Evolutionary conservation across 352 stramenopile genomes (phyloP).

Genomic region (Phytopythium aichiense): DNA sequence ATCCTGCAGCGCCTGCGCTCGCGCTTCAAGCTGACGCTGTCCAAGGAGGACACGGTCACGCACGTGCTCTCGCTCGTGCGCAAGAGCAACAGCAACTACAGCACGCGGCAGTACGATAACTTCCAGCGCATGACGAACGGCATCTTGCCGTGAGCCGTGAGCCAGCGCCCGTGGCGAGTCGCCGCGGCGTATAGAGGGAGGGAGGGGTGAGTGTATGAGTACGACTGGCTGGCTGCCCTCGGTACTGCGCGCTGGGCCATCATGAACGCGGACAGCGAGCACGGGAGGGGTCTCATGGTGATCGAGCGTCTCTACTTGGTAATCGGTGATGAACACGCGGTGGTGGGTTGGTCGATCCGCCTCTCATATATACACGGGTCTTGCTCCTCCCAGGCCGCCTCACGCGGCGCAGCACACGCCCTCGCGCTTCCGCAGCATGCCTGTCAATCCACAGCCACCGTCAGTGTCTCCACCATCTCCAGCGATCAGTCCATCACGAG

Average conservation of each 20-base stretch:
- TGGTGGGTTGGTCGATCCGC: not conserved
- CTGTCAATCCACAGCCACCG: slow-evolving; percentile 6
- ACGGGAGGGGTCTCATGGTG: not conserved
- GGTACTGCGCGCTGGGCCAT: not conserved
- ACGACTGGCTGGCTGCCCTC: not conserved
- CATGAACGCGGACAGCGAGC: not conserved
- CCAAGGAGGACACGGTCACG: slow-evolving; percentile 87
- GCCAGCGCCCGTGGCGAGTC: not conserved
- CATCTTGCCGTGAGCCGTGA: slow-evolving; percentile 51
- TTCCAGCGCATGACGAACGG: slow-evolving; percentile 94
- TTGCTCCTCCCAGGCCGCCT: not conserved
- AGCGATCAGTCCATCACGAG: not conserved
- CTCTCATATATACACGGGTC: not conserved
- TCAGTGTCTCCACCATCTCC: not conserved
- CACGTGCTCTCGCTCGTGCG: slow-evolving; percentile 89
- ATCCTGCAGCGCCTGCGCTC: slow-evolving; percentile 84
- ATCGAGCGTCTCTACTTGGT: slow-evolving; percentile 1
- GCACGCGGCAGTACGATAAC: slow-evolving; percentile 91
- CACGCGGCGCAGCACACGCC: slow-evolving; percentile 34
- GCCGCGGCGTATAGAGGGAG: not conserved
- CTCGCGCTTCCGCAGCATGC: slow-evolving; percentile 50
- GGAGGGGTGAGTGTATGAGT: not conserved
- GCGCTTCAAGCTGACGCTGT: slow-evolving; percentile 85
- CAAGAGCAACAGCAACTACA: slow-evolving; percentile 92
- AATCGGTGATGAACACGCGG: not conserved